A percentile compares a stretch with the other conserved stretches of the same genome.
These are phyloP conservation scores for Talinum fruticosum DNA, from an alignment of 148 eudicot species.

Conservation along the genomic window DNA sequence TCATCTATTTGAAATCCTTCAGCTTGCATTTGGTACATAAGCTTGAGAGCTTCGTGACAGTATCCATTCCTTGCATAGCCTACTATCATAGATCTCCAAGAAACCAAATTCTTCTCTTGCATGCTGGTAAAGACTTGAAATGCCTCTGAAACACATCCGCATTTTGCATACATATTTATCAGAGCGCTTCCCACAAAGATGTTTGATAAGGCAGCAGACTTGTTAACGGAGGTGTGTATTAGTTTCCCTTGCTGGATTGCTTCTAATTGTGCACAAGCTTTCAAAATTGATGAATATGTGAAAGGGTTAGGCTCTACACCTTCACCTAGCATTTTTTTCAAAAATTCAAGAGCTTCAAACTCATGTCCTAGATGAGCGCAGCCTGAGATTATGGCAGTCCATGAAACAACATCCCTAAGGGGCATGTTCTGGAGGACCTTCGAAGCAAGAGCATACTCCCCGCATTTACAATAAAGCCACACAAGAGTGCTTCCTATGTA, in stretches of 20 bases:
- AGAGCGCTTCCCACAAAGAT: conserved; percentile 77
- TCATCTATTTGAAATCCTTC: conserved; percentile 74
- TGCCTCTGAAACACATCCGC: conserved; percentile 71
- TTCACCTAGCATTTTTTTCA: conserved; percentile 72
- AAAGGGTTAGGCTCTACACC: conserved; percentile 77
- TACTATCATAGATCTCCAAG: conserved; percentile 80
- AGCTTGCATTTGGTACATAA: conserved; percentile 73
- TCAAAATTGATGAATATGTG: conserved; percentile 75
- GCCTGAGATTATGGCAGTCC: conserved; percentile 87
- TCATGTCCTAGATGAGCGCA: conserved; percentile 67
- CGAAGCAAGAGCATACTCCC: conserved; percentile 51
- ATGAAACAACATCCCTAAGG: conserved; percentile 70
- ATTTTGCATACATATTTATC: conserved; percentile 77
- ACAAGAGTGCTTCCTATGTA: conserved; percentile 80
- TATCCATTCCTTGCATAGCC: conserved; percentile 73
- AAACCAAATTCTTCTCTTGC: conserved; percentile 68
- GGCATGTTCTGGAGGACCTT: conserved; percentile 67
- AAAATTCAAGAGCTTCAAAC: conserved; percentile 67
- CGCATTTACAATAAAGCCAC: conserved; percentile 83
- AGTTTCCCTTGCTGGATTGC: conserved; percentile 57
- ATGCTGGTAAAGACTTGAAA: conserved; percentile 60
- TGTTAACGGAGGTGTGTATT: conserved; percentile 64
- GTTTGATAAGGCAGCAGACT: conserved; percentile 48
- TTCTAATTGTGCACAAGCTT: conserved; percentile 80
- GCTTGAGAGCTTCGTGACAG: conserved; percentile 72